phyloP scores from a whole-genome alignment of 768 basidiomycete species.

The Calocybe cyanea region DNA sequence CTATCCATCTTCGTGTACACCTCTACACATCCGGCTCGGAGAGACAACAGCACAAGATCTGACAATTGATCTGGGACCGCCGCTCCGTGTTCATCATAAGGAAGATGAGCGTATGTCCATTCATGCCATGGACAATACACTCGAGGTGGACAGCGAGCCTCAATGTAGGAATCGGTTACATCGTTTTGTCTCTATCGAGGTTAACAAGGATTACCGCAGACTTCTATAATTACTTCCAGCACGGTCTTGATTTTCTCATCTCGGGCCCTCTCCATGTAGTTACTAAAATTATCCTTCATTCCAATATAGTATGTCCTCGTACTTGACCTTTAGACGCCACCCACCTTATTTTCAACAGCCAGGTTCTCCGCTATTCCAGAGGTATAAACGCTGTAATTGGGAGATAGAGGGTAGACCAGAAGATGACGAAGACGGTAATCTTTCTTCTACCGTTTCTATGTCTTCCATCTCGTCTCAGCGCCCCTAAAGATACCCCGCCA shows the following conservation, averaged over 20 bases:
- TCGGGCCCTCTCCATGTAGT: constrained; percentile 68
- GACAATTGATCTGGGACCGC: constrained; percentile 73
- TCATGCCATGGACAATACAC: constrained; percentile 48
- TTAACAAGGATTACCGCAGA: constrained; percentile 39
- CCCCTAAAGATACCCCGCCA: constrained; percentile 61
- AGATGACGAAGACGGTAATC: constrained; percentile 76
- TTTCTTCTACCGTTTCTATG: background rate
- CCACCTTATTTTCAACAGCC: constrained; percentile 46
- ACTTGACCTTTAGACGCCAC: background rate
- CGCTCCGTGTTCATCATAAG: constrained; percentile 76
- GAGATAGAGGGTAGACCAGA: constrained; percentile 76
- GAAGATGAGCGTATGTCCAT: constrained; percentile 89
- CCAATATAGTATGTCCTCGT: constrained; percentile 69
- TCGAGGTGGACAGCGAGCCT: constrained; percentile 46
- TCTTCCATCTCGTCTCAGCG: constrained; percentile 7
- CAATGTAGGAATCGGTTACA: constrained; percentile 37
- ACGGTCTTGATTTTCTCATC: constrained; percentile 85
- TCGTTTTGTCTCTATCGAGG: background rate
- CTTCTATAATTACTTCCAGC: constrained; percentile 92
- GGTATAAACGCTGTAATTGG: constrained; percentile 92
- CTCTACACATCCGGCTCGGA: constrained; percentile 62
- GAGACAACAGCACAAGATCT: constrained; percentile 83
- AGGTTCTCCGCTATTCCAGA: constrained; percentile 84
- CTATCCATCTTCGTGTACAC: constrained; percentile 47
- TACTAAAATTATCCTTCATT: constrained; percentile 82